These are phyloP conservation scores for Nigrograna mackinnonii DNA, from an alignment of 2,329 filamentous ascomycete species.

Conservation along the genomic window DNA sequence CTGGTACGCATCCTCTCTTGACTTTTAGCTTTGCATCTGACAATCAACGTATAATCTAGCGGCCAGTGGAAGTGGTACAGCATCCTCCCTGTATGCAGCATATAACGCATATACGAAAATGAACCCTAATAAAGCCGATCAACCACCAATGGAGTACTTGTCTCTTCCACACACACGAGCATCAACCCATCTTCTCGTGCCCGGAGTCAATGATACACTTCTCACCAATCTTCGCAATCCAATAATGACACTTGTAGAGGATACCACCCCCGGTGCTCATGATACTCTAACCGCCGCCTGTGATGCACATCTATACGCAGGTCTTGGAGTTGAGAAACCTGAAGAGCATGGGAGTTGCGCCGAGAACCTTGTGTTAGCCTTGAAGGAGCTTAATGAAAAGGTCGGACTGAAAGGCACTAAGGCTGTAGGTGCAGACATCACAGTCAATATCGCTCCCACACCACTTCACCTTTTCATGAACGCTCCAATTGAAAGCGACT, in stretches of 20 bases:
- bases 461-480: slow-evolving; percentile 51
- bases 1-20: slow-evolving; percentile 31
- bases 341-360: slow-evolving; percentile 52
- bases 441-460: slow-evolving; percentile 51
- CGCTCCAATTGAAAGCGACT: slow-evolving; percentile 23
- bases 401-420: slow-evolving; percentile 51
- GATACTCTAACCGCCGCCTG: slow-evolving; percentile 54
- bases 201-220: slow-evolving; percentile 45
- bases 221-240: slow-evolving; percentile 51
- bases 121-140: slow-evolving; percentile 31
- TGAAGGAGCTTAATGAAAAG: slow-evolving; percentile 52
- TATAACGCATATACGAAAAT: slow-evolving; percentile 51
- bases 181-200: slow-evolving; percentile 44
- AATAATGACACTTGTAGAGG: slow-evolving; percentile 51
- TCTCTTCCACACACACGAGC: slow-evolving; percentile 50
- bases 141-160: slow-evolving; percentile 51
- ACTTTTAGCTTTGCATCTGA: not conserved
- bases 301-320: slow-evolving; percentile 48
- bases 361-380: slow-evolving; percentile 53
- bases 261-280: slow-evolving; percentile 47
- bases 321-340: slow-evolving; percentile 47
- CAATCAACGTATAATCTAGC: slow-evolving; percentile 30
- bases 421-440: slow-evolving; percentile 51
- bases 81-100: slow-evolving; percentile 51
- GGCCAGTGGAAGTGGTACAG: slow-evolving; percentile 51